Evolutionary conservation across 768 basidiomycete genomes (phyloP).

Genomic region (Pholiota conissans): DNA sequence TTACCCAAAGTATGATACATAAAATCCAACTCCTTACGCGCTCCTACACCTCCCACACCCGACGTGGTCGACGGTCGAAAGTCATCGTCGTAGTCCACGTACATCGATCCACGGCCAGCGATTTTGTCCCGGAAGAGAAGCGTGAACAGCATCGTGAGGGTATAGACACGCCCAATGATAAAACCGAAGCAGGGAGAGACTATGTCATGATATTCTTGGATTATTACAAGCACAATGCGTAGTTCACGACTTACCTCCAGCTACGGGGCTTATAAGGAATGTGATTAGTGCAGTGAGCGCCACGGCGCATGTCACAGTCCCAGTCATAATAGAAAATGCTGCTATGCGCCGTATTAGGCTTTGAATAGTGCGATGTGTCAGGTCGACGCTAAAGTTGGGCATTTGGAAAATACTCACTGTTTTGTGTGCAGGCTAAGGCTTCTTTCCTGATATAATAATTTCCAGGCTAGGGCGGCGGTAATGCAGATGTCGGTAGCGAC

Average conservation of each 20-base stretch:
- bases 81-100: too few species aligned
- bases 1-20: too few species aligned
- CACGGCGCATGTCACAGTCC: background rate
- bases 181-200: background rate
- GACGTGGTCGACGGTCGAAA: too few species aligned
- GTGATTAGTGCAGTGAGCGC: background rate
- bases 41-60: too few species aligned
- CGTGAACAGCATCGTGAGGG: slow-evolving; percentile 2
- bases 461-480: background rate
- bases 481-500: background rate
- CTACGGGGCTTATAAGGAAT: background rate
- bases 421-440: background rate
- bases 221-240: background rate
- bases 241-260: background rate
- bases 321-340: background rate
- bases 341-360: background rate
- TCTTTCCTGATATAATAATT: background rate
- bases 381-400: background rate
- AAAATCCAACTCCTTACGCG: too few species aligned
- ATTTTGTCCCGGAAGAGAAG: background rate
- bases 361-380: background rate
- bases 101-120: too few species aligned
- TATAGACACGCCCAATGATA: background rate
- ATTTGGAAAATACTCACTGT: background rate
- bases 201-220: background rate